Conservation (phyloP, 768 basidiomycete genomes). For the Tricholomella constricta region DNA sequence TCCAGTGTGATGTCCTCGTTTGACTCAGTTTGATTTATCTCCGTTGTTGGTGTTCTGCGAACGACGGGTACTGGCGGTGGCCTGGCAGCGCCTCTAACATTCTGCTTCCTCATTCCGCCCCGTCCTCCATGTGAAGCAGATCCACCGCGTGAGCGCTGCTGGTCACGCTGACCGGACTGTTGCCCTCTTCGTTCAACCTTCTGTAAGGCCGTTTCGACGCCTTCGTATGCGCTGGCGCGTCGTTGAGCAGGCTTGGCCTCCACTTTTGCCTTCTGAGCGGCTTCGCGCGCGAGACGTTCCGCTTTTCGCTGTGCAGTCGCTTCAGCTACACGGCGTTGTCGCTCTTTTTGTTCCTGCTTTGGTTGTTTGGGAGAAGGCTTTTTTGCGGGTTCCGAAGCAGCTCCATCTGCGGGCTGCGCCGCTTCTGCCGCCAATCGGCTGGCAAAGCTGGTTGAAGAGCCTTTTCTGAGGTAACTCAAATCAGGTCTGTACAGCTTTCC, state of each 20-base stretch:
- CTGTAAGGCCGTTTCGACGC: not conserved
- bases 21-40: not conserved
- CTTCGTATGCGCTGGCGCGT: not conserved
- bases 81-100: not conserved
- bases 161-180: not conserved
- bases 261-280: not conserved
- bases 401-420: conserved; percentile 1
- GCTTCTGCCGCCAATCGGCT: conserved; percentile 19
- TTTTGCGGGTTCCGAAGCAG: not conserved
- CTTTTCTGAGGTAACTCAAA: conserved; percentile 30
- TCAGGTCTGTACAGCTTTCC: conserved; percentile 20
- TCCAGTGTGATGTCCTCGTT: conserved; percentile 23
- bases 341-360: not conserved
- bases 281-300: conserved; percentile 25
- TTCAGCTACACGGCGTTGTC: not conserved
- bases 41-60: not conserved
- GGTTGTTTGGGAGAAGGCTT: not conserved
- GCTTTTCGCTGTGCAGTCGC: conserved; percentile 19
- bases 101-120: not conserved
- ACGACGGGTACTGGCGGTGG: not conserved
- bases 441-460: conserved; percentile 23
- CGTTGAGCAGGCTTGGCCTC: not conserved
- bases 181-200: not conserved
- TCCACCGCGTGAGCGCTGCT: not conserved
- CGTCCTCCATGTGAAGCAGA: not conserved